A percentile compares a stretch with the other conserved stretches of the same genome.
phyloP scores from a whole-genome alignment of 805 yeast species.

The Candida coleopterorum region DNA sequence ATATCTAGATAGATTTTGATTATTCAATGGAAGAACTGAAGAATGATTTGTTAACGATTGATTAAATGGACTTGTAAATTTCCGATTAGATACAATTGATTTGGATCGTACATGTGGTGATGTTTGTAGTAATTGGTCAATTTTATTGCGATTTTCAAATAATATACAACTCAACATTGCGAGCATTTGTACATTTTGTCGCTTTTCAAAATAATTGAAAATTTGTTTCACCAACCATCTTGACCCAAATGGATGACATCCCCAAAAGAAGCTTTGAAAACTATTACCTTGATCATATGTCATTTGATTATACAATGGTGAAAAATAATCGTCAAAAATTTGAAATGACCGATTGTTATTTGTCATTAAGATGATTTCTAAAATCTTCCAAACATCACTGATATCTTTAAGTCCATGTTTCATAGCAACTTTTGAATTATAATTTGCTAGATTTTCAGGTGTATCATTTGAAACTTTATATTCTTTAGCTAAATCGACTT shows the following conservation, averaged over 20 bases:
- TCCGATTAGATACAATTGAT: not conserved
- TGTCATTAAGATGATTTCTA: slow-evolving; percentile 44
- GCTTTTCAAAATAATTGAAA: slow-evolving; percentile 56
- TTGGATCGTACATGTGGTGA: no score
- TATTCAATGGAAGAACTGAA: no score
- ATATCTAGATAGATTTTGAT: no score
- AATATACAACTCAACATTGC: slow-evolving; percentile 81
- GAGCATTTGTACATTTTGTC: slow-evolving; percentile 78
- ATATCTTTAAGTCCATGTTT: slow-evolving; percentile 57
- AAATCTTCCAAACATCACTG: slow-evolving; percentile 70
- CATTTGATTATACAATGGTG: not conserved
- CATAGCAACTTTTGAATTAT: slow-evolving; percentile 69
- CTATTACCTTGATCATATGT: no score
- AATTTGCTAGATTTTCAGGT: slow-evolving; percentile 59
- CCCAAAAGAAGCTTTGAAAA: slow-evolving; percentile 52
- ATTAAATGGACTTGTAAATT: slow-evolving; percentile 1
- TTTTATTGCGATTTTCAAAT: slow-evolving; percentile 35
- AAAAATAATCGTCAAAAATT: slow-evolving; percentile 1
- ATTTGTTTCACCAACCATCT: slow-evolving; percentile 60
- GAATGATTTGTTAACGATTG: slow-evolving; percentile 1
- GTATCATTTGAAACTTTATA: slow-evolving; percentile 60
- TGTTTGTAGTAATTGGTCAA: no score
- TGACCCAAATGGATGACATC: slow-evolving; percentile 72
- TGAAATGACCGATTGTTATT: slow-evolving; percentile 15
- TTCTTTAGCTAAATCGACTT: slow-evolving; percentile 62